These are phyloP conservation scores for Rhizopus stolonifer DNA, from an alignment of 371 early-diverging fungal genomes.

Conservation along the genomic window DNA sequence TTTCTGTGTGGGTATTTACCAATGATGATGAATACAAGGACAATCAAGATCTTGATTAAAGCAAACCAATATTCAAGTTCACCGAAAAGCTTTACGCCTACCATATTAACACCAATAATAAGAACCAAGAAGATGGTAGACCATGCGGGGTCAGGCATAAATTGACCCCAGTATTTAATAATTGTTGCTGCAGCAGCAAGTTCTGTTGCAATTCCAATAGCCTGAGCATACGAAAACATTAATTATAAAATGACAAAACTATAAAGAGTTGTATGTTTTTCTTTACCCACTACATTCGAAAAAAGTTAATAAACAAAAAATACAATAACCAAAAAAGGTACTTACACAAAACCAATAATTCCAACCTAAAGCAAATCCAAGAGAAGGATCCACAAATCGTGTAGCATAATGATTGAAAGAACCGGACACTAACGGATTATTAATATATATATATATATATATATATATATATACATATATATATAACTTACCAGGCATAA, in stretches of 20 bases:
- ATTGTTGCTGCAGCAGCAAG: conserved; percentile 77
- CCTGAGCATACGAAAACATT: no score
- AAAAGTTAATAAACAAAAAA: neutral
- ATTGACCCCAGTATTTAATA: conserved; percentile 74
- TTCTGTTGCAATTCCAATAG: conserved; percentile 46
- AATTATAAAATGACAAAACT: no score
- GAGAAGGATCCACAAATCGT: conserved; percentile 79
- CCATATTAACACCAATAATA: conserved; percentile 57
- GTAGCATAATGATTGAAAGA: conserved; percentile 85
- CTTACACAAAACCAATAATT: conserved; percentile 72
- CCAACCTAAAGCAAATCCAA: conserved; percentile 85
- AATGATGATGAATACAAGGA: conserved; percentile 68
- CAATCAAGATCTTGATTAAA: conserved; percentile 64
- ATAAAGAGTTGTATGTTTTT: no score
- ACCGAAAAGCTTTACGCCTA: conserved; percentile 59
- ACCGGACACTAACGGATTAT: conserved; percentile 56
- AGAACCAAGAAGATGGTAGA: conserved; percentile 54
- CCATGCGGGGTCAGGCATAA: conserved; percentile 59
- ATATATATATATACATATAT: no score
- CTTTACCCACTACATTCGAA: neutral
- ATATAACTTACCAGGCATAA: conserved; percentile 47
- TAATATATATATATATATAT: neutral
- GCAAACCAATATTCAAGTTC: conserved; percentile 79
- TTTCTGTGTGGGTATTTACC: conserved; percentile 29
- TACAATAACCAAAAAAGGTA: conserved; percentile 19